Base-by-base conservation (phyloP, 352 stramenopile species). In the Pythium vanterpoolii region DNA sequence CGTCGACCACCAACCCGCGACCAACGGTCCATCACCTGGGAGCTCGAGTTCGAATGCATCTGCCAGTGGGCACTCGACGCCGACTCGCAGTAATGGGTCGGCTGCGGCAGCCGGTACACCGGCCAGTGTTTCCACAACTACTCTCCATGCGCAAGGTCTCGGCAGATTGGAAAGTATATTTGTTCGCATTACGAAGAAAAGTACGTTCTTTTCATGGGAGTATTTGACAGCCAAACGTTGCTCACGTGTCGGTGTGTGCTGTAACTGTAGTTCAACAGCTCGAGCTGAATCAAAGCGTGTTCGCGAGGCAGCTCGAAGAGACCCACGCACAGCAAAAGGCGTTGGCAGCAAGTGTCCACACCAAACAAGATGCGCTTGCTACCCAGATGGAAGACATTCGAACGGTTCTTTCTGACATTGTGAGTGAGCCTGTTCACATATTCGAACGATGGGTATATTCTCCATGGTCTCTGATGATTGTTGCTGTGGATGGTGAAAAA, bases 161-260 rank as follows among this genome's bases (percentile, higher is more conserved):
- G 77, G 79, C 1, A 73, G 80, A 1, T 52, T 93, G n/a, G 83
- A 93, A 58, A 93, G 80, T 56, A 90, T 93, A 57, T 93, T 91
- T 31, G 75, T 93, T 23, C 80, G 81, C 47, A 89, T 93, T 47
- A 90, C 81, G 8, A 93, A 90, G 62, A 93, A 93, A 46, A 89
- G 83, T 93, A 68, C 31, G 65, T 71, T 31, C 47, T 19, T 7
- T 7, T 27, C 19, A 14, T 42, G 34, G 8, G 34, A 18, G 40
- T 16, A 5, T 1, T 33, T 49, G 30, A 13, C 24, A n/a, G 30
- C 5, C 21, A 18, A 6, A 24, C 3, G 42, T 47, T 13, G 18
- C 43, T 53, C 11, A 61, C 5, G 48, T 13, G 24, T 28, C 23
- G n/a, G 6, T 7, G 23, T 26, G 30, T 36, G 13, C n/a, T 58